These are phyloP conservation scores for Rutstroemia sp. DNA, from an alignment of 2,329 filamentous ascomycete genomes.

Conservation along the genomic window DNA sequence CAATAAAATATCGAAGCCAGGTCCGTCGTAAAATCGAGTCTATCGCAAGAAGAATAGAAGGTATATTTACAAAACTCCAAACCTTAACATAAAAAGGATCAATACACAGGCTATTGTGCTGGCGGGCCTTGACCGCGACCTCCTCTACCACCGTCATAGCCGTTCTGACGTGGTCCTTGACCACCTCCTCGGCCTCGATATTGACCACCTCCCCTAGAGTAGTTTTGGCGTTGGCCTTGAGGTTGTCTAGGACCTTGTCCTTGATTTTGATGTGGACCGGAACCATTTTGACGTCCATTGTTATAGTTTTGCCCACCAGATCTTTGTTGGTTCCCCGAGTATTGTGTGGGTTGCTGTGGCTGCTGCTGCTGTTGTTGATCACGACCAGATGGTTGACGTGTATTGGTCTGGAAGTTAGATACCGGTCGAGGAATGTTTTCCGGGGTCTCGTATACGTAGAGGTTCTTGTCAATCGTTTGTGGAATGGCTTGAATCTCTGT, in stretches of 20 bases:
- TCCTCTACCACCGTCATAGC: constrained; percentile 26
- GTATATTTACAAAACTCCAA: constrained; percentile 30
- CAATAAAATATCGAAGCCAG: constrained; percentile 15
- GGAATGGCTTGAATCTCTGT: constrained; percentile 98
- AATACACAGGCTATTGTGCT: constrained; percentile 22
- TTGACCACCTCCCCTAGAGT: constrained; percentile 5
- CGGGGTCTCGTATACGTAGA: constrained; percentile 96
- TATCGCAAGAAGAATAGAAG: constrained; percentile 24
- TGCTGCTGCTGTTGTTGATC: constrained; percentile 14
- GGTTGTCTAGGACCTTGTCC: constrained; percentile 22
- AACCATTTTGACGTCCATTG: constrained; percentile 23
- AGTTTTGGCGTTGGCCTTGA: constrained; percentile 7
- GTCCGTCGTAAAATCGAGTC: constrained; percentile 20
- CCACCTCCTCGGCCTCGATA: constrained; percentile 21
- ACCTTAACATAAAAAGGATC: constrained; percentile 11
- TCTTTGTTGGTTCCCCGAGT: constrained; percentile 19
- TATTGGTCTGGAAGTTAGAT: constrained; percentile 37
- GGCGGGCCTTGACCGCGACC: constrained; percentile 26
- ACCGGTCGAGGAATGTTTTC: constrained; percentile 88
- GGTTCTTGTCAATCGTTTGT: constrained; percentile 86
- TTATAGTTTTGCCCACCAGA: constrained; percentile 16
- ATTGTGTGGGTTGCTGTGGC: constrained; percentile 17
- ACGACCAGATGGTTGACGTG: constrained; percentile 21
- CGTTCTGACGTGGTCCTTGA: constrained; percentile 23
- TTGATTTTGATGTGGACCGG: constrained; percentile 22